Evolutionary conservation across 73 alveolate genomes (phyloP).

Genomic region (Blepharisma stoltei): DNA sequence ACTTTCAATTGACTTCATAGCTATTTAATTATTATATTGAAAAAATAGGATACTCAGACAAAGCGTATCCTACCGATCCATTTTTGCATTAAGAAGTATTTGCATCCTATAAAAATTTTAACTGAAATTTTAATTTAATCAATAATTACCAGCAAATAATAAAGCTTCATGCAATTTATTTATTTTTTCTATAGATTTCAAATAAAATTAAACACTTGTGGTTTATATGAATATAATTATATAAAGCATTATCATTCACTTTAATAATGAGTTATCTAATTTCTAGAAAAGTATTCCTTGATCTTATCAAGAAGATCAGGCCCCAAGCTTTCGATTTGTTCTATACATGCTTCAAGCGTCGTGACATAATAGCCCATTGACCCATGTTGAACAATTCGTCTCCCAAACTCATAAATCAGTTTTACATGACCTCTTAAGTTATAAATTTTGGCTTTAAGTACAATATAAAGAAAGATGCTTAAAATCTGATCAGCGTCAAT

Average conservation of each 20-base stretch:
- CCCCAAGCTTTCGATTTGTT: conserved; percentile 14
- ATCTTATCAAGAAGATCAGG: conserved; percentile 3
- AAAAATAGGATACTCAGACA: conserved; percentile 38
- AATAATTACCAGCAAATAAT: too few species aligned
- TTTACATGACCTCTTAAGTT: conserved; percentile 22
- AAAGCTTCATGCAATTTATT: conserved; percentile 53
- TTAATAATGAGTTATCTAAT: background rate
- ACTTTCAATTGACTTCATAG: too few species aligned
- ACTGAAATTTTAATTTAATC: conserved; percentile 36
- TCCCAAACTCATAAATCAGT: conserved; percentile 25
- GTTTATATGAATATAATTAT: too few species aligned
- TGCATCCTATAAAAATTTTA: conserved; percentile 32
- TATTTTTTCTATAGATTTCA: conserved; percentile 52
- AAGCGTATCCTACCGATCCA: conserved; percentile 38
- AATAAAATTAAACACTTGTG: too few species aligned
- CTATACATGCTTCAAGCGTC: conserved; percentile 13
- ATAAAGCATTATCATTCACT: background rate
- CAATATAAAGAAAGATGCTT: conserved; percentile 25
- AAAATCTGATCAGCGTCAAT: conserved; percentile 30
- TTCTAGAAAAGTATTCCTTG: conserved; percentile 13
- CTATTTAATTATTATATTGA: too few species aligned
- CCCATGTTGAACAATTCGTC: conserved; percentile 16
- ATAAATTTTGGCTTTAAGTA: background rate
- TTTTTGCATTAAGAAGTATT: conserved; percentile 31
- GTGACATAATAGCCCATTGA: conserved; percentile 26